Evolutionary conservation across 176 grass and related monocot species (phyloP).

Genomic region (Alloteropsis semialata): DNA sequence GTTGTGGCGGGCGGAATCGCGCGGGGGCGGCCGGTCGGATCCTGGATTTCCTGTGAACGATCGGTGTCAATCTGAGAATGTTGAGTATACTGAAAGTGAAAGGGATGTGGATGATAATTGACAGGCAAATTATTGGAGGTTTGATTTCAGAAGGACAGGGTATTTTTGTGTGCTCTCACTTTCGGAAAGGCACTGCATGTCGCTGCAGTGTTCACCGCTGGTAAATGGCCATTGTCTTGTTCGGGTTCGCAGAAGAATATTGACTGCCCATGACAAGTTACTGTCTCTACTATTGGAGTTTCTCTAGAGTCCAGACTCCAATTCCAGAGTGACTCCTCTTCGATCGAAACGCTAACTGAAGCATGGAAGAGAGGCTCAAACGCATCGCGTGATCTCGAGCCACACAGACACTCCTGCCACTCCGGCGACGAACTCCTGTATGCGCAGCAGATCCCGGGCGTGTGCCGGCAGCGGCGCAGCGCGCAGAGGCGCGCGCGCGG

Average conservation of each 20-base stretch:
- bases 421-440: not conserved
- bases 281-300: not conserved
- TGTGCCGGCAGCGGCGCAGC: not conserved
- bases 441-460: conserved; percentile 37
- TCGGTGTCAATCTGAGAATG: not conserved
- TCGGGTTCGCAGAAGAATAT: not conserved
- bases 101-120: not conserved
- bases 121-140: not conserved
- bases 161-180: not conserved
- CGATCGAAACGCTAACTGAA: no score
- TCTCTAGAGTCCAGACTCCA: not conserved
- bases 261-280: not conserved
- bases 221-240: no score
- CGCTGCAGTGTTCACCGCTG: not conserved
- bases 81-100: no score
- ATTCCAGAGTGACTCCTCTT: not conserved
- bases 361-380: not conserved
- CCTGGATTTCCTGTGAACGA: conserved; percentile 33
- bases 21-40: not conserved
- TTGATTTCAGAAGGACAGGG: not conserved
- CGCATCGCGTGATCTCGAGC: not conserved
- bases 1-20: conserved; percentile 39
- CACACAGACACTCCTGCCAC: not conserved
- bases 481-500: conserved; percentile 13
- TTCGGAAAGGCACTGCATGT: not conserved